A percentile compares a stretch with the other conserved stretches of the same genome.
Conservation (phyloP, 2,329 filamentous ascomycete genomes). For the Aspergillus fischeri region DNA sequence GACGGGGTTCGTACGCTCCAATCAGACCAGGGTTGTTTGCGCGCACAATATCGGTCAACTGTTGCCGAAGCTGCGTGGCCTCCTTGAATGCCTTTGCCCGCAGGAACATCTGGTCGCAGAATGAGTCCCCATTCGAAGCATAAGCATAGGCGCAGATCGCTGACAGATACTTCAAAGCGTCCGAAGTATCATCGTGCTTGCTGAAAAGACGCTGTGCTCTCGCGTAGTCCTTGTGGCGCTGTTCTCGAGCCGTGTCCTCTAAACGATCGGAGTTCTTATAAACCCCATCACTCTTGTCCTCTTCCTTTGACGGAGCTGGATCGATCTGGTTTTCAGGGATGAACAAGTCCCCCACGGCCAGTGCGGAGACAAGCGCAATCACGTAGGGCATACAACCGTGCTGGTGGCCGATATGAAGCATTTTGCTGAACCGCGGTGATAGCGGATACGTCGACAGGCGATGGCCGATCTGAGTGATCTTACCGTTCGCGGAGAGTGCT, state of each 20-base stretch:
- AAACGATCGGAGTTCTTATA: conserved; percentile 63
- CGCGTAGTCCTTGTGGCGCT: conserved; percentile 62
- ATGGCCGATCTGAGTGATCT: conserved; percentile 73
- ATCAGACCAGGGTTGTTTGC: conserved; percentile 60
- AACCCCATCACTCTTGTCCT: conserved; percentile 38
- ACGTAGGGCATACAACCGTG: conserved; percentile 81
- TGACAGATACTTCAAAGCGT: conserved; percentile 86
- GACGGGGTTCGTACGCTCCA: conserved; percentile 39
- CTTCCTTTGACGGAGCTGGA: conserved; percentile 49
- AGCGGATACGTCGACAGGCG: conserved; percentile 87
- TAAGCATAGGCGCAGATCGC: conserved; percentile 84
- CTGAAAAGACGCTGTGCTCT: conserved; percentile 74
- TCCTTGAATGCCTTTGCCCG: conserved; percentile 84
- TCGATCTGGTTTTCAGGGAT: conserved; percentile 75
- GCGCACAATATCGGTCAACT: conserved; percentile 76
- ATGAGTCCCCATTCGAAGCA: conserved; percentile 60
- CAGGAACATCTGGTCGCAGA: conserved; percentile 81
- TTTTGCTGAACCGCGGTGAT: conserved; percentile 84
- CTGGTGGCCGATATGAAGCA: conserved; percentile 80
- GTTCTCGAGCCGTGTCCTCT: conserved; percentile 66
- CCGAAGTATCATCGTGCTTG: conserved; percentile 74
- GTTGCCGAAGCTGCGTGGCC: conserved; percentile 73
- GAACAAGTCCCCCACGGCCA: conserved; percentile 86
- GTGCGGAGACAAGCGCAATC: conserved; percentile 79
- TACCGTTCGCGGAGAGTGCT: conserved; percentile 66